Percentiles rank a stretch among this genome's conserved stretches.
Conservation (phyloP, 2,329 filamentous ascomycete species). For the Cercospora nicotianae region DNA sequence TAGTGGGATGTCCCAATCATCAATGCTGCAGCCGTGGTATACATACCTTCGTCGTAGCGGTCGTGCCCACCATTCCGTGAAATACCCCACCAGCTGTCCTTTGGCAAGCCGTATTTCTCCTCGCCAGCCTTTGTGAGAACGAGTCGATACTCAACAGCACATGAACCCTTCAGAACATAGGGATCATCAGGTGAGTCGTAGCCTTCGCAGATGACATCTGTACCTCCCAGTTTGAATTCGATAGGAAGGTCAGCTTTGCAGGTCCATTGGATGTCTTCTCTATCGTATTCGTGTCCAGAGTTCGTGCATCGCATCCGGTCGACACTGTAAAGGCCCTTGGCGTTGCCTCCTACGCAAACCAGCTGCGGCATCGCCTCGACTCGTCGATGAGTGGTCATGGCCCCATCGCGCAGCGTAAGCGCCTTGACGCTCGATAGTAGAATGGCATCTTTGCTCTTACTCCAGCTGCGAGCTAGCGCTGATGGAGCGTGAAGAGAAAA, state of each 20-base stretch:
- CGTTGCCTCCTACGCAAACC: slow-evolving; percentile 67
- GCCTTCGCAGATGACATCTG: slow-evolving; percentile 90
- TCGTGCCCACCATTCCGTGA: background rate
- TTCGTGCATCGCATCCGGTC: slow-evolving; percentile 90
- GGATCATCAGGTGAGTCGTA: slow-evolving; percentile 74
- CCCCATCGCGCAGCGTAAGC: slow-evolving; percentile 71
- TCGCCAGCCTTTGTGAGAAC: slow-evolving; percentile 71
- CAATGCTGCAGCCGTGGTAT: background rate
- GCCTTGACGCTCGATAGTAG: slow-evolving; percentile 68
- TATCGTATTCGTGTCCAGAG: slow-evolving; percentile 73
- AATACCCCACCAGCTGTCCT: slow-evolving; percentile 1
- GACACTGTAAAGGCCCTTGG: slow-evolving; percentile 65
- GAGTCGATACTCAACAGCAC: slow-evolving; percentile 85
- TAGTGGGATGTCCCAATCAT: background rate
- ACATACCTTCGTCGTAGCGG: slow-evolving; percentile 1
- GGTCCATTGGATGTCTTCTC: slow-evolving; percentile 86
- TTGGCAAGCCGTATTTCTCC: slow-evolving; percentile 16
- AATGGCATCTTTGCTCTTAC: slow-evolving; percentile 40
- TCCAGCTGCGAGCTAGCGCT: slow-evolving; percentile 14
- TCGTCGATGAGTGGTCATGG: slow-evolving; percentile 72
- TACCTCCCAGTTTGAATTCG: slow-evolving; percentile 74
- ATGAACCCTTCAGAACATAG: slow-evolving; percentile 87
- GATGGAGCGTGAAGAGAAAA: slow-evolving; percentile 17
- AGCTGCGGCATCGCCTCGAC: slow-evolving; percentile 71
- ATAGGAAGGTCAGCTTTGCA: slow-evolving; percentile 67